Conservation (phyloP, 495 filamentous ascomycete species). For the Arthonia radiata region DNA sequence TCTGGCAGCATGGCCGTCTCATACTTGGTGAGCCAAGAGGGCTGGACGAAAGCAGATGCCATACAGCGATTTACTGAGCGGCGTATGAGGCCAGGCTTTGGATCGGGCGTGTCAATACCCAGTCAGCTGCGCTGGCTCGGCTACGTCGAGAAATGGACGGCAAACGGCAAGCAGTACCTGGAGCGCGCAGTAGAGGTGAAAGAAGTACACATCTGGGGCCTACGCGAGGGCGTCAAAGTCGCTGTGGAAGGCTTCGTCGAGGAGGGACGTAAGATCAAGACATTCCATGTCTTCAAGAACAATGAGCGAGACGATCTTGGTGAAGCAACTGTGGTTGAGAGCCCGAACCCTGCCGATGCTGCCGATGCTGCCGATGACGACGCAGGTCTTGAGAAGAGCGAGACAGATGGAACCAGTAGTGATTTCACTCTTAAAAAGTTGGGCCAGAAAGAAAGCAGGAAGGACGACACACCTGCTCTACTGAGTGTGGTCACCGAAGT, state of each 20-base stretch:
- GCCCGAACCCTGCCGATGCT: conserved; percentile 18
- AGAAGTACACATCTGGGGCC: conserved; percentile 75
- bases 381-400: conserved; percentile 16
- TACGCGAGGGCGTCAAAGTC: conserved; percentile 72
- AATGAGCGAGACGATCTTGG: conserved; percentile 46
- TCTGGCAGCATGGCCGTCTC: conserved; percentile 72
- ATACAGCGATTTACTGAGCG: conserved; percentile 61
- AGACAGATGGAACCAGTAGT: too few species aligned
- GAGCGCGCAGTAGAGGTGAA: conserved; percentile 65
- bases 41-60: conserved; percentile 59
- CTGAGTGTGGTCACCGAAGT: too few species aligned
- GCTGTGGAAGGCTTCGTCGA: conserved; percentile 66
- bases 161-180: conserved; percentile 49
- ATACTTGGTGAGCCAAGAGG: conserved; percentile 75
- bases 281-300: conserved; percentile 54
- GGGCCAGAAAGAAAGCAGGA: too few species aligned
- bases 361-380: conserved; percentile 25
- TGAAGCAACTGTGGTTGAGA: too few species aligned
- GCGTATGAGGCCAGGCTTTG: conserved; percentile 73
- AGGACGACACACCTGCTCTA: too few species aligned
- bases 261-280: conserved; percentile 64
- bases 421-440: too few species aligned
- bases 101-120: conserved; percentile 75
- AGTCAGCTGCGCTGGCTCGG: conserved; percentile 69
- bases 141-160: conserved; percentile 80